phyloP scores from a whole-genome alignment of 371 early-diverging fungal species.

The Lichtheimia ornata region DNA sequence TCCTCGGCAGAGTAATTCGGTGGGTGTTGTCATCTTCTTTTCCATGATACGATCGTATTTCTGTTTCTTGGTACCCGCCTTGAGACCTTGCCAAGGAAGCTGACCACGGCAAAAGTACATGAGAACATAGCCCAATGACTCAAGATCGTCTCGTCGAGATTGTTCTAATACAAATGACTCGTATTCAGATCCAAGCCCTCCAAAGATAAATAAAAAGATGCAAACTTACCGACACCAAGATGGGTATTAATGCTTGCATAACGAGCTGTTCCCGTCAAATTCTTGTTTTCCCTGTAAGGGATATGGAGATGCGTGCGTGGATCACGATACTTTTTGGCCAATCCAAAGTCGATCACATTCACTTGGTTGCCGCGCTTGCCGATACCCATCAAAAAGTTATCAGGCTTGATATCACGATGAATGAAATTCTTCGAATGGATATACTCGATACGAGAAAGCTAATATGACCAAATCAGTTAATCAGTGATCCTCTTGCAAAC shows the following conservation, averaged over 20 bases:
- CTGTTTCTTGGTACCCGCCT: constrained; percentile 97
- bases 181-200: too few species aligned
- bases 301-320: constrained; percentile 97
- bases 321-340: constrained; percentile 98
- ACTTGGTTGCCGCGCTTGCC: constrained; percentile 95
- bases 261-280: constrained; percentile 99
- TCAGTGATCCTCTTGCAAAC: neutral
- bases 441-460: constrained; percentile 96
- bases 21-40: constrained; percentile 98
- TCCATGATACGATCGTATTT: constrained; percentile 99
- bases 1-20: constrained; percentile 94
- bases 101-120: constrained; percentile 99
- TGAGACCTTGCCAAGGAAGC: constrained; percentile 99
- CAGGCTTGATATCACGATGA: constrained; percentile 88
- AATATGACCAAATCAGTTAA: constrained; percentile 14
- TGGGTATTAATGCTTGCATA: constrained; percentile 99
- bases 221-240: constrained; percentile 85
- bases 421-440: constrained; percentile 82
- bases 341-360: constrained; percentile 99
- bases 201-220: neutral
- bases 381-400: constrained; percentile 99
- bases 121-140: constrained; percentile 98
- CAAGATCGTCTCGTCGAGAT: constrained; percentile 99
- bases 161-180: constrained; percentile 68
- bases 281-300: constrained; percentile 97